Evolutionary conservation across 495 filamentous ascomycete genomes (phyloP), one percentile per base, ranked within the genome.

Genomic region (Penicillium mononematosum): DNA sequence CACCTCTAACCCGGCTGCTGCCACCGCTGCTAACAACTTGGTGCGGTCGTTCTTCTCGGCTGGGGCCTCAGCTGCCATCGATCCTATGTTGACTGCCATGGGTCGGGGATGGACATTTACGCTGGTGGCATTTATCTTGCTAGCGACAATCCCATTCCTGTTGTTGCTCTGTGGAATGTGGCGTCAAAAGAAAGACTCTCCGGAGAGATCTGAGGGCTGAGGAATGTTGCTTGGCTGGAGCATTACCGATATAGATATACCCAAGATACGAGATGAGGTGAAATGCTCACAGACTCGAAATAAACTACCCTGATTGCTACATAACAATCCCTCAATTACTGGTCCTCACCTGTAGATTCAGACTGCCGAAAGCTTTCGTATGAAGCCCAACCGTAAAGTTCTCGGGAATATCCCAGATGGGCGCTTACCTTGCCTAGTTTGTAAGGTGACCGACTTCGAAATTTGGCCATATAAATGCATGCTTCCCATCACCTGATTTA

Each of bases 21-120:
- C 84, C 0, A 82, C 83, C 1, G 86, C 86, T 2, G 83, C 84
- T 1, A 86, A 85, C 58, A 89, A 90, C 60, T 62, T 90, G 22
- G 79, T 82, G 0, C 66, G 85, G 16, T 89, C 83, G 53, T 58
- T 85, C 29, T 68, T 89, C 17, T 84, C 85, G 3, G 87, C 85
- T 4, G 85, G 66, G 0, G 80, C 78, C 2, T 81, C 79, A 14
- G 85, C 79, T 1, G 69, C 77, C 3, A 83, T 88, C 42, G 71
- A 78, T 39, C 81, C 81, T 1, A 83, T 89, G 81, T 78, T 85
- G 25, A 64, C 78, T 14, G 74, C 64, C 0, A 80, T 88, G 65
- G 87, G 87, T 4, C 66, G 70, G 22, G 78, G 75, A 0, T 78
- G 76, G 77, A 68, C 70, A 3, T 70, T 66, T 12, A 78, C 78